Percentiles rank a stretch among this genome's conserved stretches.
These are phyloP conservation scores for Euclidium syriacum DNA, from an alignment of 345 rosid genomes.

Conservation along the genomic window DNA sequence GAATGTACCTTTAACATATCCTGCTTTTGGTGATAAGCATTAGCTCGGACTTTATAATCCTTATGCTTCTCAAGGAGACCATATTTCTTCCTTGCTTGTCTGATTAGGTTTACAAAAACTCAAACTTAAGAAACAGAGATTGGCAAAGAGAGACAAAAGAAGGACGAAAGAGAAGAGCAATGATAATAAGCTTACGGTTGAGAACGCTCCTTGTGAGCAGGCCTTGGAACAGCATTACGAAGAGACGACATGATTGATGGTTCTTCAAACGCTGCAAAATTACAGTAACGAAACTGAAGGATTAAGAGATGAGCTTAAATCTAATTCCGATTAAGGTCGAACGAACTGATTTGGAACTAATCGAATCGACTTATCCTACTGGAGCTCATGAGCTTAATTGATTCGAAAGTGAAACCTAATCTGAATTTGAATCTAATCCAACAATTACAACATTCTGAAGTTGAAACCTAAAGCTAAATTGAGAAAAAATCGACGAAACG, in stretches of 20 bases:
- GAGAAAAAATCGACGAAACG: neutral
- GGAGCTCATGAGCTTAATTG: neutral
- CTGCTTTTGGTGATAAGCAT: constrained; percentile 65
- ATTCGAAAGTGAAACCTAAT: neutral
- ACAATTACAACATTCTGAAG: neutral
- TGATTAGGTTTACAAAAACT: constrained; percentile 9
- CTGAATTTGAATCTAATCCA: neutral
- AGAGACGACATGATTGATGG: constrained; percentile 67
- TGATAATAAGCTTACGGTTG: constrained; percentile 62
- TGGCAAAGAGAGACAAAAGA: neutral
- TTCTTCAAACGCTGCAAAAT: constrained; percentile 19
- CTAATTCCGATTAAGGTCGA: no score
- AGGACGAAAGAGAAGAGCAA: neutral
- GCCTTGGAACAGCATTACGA: constrained; percentile 57
- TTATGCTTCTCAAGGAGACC: constrained; percentile 92
- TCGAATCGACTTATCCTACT: neutral
- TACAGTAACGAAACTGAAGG: neutral
- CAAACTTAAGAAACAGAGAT: neutral
- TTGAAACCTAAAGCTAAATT: neutral
- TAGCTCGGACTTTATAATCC: constrained; percentile 79
- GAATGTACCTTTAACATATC: constrained; percentile 45
- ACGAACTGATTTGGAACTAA: neutral
- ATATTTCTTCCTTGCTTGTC: constrained; percentile 62
- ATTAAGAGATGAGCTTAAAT: neutral
- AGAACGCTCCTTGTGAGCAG: constrained; percentile 81